phyloP scores from a whole-genome alignment of 805 yeast species.

The Schizosaccharomyces lindneri region DNA sequence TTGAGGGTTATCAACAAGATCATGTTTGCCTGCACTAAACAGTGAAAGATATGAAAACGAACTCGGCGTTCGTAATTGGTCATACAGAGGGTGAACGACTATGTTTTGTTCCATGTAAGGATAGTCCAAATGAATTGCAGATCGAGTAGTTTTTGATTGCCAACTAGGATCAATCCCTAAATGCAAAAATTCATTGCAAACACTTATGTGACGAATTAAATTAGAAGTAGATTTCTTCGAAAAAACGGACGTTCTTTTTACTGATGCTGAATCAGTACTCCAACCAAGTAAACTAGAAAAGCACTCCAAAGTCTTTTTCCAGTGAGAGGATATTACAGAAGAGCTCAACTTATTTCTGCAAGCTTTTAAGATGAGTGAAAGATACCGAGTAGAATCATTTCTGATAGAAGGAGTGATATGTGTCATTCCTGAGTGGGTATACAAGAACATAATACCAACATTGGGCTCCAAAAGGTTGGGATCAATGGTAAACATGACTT shows the following conservation, averaged over 20 bases:
- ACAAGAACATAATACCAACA: conserved; percentile 24
- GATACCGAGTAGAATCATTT: conserved; percentile 44
- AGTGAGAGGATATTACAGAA: not conserved
- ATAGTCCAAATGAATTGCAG: not conserved
- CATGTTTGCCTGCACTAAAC: not conserved
- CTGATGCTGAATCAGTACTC: not conserved
- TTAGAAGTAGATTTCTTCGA: not conserved
- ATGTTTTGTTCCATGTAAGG: not conserved
- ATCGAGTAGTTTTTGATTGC: not conserved
- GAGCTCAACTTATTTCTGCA: not conserved
- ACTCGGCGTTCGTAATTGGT: not conserved
- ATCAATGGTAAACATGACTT: conserved; percentile 4
- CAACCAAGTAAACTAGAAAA: not conserved
- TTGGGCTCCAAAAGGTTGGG: conserved; percentile 15
- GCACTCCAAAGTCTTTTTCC: not conserved
- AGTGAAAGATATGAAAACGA: not conserved
- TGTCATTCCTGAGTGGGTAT: conserved; percentile 77
- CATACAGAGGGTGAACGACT: not conserved
- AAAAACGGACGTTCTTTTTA: not conserved
- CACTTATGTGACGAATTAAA: not conserved
- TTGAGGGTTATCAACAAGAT: not conserved
- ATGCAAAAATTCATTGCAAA: not conserved
- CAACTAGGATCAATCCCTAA: not conserved
- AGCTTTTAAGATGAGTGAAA: conserved; percentile 29
- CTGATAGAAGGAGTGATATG: conserved; percentile 61